Base-by-base conservation (phyloP, 2,329 filamentous ascomycete species). In the Dothistroma pini region DNA sequence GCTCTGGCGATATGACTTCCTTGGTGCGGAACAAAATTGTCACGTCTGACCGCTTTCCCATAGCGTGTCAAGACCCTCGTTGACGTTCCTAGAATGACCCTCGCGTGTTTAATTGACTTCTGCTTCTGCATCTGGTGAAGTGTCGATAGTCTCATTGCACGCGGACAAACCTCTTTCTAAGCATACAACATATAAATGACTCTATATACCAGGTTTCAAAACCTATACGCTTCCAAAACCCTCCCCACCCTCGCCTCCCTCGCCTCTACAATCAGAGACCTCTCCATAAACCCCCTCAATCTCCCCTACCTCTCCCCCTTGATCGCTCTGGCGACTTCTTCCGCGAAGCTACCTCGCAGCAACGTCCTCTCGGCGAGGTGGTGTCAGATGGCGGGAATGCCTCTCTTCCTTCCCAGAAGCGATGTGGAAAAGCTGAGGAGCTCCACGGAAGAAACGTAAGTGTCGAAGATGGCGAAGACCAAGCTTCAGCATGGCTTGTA, bases 41-140 rank as follows among this genome's bases (percentile, higher is more conserved):
- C 63, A 65, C 60, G 59, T 60, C 57, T 60, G 38, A 54, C 49
- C 63, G 21, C n/a, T 56, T 54, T 54, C 35, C 54, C 59, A 52
- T 61, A 57, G 57, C 57, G 60, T 51, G 50, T 55, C 47, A 48
- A 53, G 57, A 60, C 60, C 58, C 59, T 41, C 51, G 59, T 53
- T 65, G 56, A 63, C 60, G 63, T 65, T 65, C 63, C 60, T 53
- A 65, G 56, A 65, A 51, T 19, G 52, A 59, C 25, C 47, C 38
- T 47, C 34, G 59, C 61, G 60, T 65, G 60, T 63, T 62, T 59
- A 62, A 65, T 65, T 62, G 63, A 65, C 63, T 65, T 56, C 52
- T 61, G 48, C 63, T 65, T 59, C 63, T 62, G 52, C 34, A 31
- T 38, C 47, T 14, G 48, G 59, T 58, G 53, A 59, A 58, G 52